Conservation (phyloP, 495 filamentous ascomycete species). For the Eremomyces bilateralis region DNA sequence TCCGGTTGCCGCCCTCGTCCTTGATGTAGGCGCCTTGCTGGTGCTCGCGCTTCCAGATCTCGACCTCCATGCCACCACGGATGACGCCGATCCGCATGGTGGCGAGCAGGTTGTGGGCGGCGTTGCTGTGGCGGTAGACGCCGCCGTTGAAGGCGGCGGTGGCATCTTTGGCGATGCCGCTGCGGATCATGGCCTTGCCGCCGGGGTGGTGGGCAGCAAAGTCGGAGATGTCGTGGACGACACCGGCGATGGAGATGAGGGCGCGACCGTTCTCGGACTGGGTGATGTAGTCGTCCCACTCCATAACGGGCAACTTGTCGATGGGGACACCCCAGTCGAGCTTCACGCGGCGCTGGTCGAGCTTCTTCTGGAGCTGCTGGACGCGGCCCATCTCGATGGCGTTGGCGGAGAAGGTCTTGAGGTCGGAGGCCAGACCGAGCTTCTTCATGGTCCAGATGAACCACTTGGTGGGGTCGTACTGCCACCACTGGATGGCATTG, state of each 20-base stretch:
- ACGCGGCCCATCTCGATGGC: conserved; percentile 98
- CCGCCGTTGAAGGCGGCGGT: conserved; percentile 99
- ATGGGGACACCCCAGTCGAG: conserved; percentile 94
- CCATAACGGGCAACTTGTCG: conserved; percentile 82
- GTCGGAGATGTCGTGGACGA: conserved; percentile 82
- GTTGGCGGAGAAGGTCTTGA: conserved; percentile 94
- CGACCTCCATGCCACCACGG: conserved; percentile 87
- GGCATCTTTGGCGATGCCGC: conserved; percentile 88
- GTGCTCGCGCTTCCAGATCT: conserved; percentile 98
- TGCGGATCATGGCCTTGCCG: conserved; percentile 85
- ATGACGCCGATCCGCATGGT: conserved; percentile 96
- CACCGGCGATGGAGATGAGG: conserved; percentile 75
- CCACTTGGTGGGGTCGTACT: conserved; percentile 99
- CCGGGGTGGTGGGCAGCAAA: conserved; percentile 97
- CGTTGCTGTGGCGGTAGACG: conserved; percentile 95
- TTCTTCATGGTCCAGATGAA: conserved; percentile 86
- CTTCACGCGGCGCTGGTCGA: conserved; percentile 80
- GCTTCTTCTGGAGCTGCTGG: conserved; percentile 96
- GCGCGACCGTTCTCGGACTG: conserved; percentile 75
- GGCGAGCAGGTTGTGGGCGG: conserved; percentile 87
- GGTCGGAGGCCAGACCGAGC: conserved; percentile 77
- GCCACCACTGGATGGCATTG: conserved; percentile 93
- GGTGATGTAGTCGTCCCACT: conserved; percentile 87
- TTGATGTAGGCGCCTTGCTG: conserved; percentile 62
- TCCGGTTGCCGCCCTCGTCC: conserved; percentile 59